A percentile compares a stretch with the other conserved stretches of the same genome.
phyloP scores from a whole-genome alignment of 2,329 filamentous ascomycete genomes.

The Acarospora socialis region DNA sequence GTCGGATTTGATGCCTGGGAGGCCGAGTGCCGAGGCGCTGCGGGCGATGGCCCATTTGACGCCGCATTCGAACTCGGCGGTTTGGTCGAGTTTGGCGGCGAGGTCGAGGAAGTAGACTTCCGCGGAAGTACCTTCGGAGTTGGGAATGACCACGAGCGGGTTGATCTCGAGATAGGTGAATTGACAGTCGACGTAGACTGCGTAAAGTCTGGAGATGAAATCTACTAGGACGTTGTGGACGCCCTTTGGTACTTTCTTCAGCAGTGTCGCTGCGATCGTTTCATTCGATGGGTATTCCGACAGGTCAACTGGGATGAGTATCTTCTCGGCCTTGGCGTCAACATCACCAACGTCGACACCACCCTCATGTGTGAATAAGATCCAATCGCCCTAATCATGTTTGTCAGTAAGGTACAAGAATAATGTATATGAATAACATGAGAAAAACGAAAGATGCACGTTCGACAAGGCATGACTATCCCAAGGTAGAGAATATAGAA shows the following conservation, averaged over 20 bases:
- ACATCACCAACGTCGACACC: slow-evolving; percentile 99
- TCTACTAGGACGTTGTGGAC: slow-evolving; percentile 97
- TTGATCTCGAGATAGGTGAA: slow-evolving; percentile 99
- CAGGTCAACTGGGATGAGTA: slow-evolving; percentile 91
- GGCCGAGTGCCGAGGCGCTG: slow-evolving; percentile 73
- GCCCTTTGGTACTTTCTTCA: slow-evolving; percentile 88
- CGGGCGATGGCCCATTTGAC: slow-evolving; percentile 97
- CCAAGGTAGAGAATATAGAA: no score
- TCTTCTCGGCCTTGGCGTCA: slow-evolving; percentile 96
- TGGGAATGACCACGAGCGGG: slow-evolving; percentile 94
- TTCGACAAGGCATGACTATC: no score
- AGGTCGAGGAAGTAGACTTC: slow-evolving; percentile 96
- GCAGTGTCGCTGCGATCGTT: slow-evolving; percentile 67
- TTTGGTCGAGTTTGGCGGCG: slow-evolving; percentile 97
- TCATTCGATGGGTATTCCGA: slow-evolving; percentile 91
- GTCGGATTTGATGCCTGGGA: slow-evolving; percentile 50
- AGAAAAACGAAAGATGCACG: no score
- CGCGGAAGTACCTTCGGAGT: slow-evolving; percentile 78
- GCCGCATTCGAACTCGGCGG: slow-evolving; percentile 97
- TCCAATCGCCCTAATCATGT: slow-evolving; percentile 76
- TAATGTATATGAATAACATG: no score
- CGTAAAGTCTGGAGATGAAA: slow-evolving; percentile 97
- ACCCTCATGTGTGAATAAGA: slow-evolving; percentile 98
- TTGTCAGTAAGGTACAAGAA: slow-evolving; percentile 9
- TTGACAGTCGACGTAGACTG: slow-evolving; percentile 98